Base-by-base conservation (phyloP, 1,284 basidiomycete species). In the Erythrobasidium hasegawianum region DNA sequence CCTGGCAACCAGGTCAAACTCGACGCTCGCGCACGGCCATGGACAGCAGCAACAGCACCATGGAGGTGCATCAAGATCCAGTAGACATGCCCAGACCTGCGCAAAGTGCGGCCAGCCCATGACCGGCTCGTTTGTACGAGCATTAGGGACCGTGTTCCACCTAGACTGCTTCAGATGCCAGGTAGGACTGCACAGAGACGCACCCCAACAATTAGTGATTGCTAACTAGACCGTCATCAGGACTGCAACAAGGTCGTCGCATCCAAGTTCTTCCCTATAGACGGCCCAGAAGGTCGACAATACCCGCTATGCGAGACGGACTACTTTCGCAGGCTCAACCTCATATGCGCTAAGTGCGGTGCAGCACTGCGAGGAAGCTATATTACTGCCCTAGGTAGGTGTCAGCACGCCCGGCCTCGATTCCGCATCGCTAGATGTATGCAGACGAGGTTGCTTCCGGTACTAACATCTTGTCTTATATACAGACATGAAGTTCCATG, bases 211-310 rank as follows among this genome's bases (percentile, higher is more conserved):
- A n/a, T n/a, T n/a, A n/a, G n/a, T n/a, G n/a, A n/a, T n/a, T n/a
- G n/a, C n/a, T n/a, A n/a, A n/a, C n/a, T n/a, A n/a, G n/a, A n/a
- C n/a, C n/a, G n/a, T n/a, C n/a, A n/a, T n/a, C n/a, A 97, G 92
- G 96, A 99, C 78, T 98, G 95, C 77, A 87, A 90, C 73, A 88
- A 89, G 75, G 89, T 97, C 58, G 95, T 99, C 49, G 95, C 95
- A 20, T 89, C 89, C 72, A 99, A 98, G 79, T 99, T 99, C 82
- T 99, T 99, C 79, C 95, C 96, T 38, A 90, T 97, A 75, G 91
- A 96, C 74, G 87, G 88, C 1, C 81, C 84, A 54, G 88, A 90
- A 75, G 86, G 87, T 70, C 87, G 86, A 75, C 90, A 90, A 73
- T 86, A 88, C 72, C 93, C 93, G 39, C 83, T 97, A n/a, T 98